phyloP scores from a whole-genome alignment of 208 protist species.

The Vickermania spadyakhi region DNA sequence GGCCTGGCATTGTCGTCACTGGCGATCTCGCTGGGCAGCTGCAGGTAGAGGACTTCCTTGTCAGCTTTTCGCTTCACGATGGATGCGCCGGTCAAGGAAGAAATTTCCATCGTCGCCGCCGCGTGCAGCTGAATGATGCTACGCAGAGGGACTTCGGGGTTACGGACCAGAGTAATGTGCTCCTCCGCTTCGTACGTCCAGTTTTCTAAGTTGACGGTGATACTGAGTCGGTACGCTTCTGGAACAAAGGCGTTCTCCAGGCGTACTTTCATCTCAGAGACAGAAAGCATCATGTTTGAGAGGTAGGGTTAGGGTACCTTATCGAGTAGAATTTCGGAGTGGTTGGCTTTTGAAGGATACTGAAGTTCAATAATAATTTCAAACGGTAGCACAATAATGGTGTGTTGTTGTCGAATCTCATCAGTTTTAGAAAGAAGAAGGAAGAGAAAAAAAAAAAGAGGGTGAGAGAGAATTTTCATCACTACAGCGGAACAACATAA shows the following conservation, averaged over 20 bases:
- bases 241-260: conserved; percentile 72
- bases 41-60: conserved; percentile 46
- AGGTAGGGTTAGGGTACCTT: no score
- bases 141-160: conserved; percentile 12
- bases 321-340: no score
- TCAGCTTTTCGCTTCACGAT: conserved; percentile 30
- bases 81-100: conserved; percentile 30
- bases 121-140: conserved; percentile 61
- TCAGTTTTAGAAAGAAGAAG: no score
- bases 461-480: no score
- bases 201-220: conserved; percentile 51
- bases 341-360: no score
- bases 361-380: no score
- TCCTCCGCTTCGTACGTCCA: conserved; percentile 72
- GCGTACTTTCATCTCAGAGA: conserved; percentile 28
- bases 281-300: not conserved
- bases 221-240: conserved; percentile 47
- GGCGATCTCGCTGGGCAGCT: conserved; percentile 24
- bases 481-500: no score
- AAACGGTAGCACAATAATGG: no score
- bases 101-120: conserved; percentile 42
- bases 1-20: conserved; percentile 38
- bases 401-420: no score
- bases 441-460: no score
- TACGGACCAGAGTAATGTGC: conserved; percentile 40